These are phyloP conservation scores for Xylariaceae sp. DNA, from an alignment of 2,329 filamentous ascomycete genomes.

Conservation along the genomic window DNA sequence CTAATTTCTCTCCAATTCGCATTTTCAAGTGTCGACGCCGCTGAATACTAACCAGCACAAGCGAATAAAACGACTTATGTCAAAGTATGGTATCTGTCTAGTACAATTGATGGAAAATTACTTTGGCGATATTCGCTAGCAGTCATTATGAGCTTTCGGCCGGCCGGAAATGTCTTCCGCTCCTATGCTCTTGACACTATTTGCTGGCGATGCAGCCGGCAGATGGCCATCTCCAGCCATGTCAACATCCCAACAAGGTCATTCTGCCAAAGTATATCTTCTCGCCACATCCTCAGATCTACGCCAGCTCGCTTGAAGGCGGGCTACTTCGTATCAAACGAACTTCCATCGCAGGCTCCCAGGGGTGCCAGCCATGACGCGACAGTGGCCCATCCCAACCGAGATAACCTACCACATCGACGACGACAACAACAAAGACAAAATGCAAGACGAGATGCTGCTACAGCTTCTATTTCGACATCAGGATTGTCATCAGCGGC, in stretches of 20 bases:
- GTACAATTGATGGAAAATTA: slow-evolving; percentile 13
- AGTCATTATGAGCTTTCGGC: slow-evolving; percentile 43
- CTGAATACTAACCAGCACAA: neutral
- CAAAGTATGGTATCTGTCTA: slow-evolving; percentile 14
- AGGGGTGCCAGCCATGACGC: slow-evolving; percentile 8
- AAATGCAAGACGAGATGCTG: slow-evolving; percentile 1
- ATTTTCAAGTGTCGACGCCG: neutral
- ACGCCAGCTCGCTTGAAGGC: slow-evolving; percentile 33
- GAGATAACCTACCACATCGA: slow-evolving; percentile 13
- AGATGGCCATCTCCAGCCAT: slow-evolving; percentile 12
- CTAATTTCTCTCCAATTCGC: slow-evolving; percentile 14
- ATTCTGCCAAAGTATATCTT: slow-evolving; percentile 28
- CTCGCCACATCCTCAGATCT: slow-evolving; percentile 21
- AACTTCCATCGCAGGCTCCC: slow-evolving; percentile 20
- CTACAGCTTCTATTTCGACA: neutral
- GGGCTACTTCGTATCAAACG: slow-evolving; percentile 41
- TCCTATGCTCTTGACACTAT: slow-evolving; percentile 35
- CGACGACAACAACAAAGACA: slow-evolving; percentile 11
- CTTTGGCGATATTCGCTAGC: slow-evolving; percentile 36
- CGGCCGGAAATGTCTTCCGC: slow-evolving; percentile 38
- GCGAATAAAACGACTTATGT: neutral
- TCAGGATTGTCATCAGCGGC: neutral
- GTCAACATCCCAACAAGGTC: slow-evolving; percentile 21
- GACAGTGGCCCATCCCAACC: slow-evolving; percentile 4
- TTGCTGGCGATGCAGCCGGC: slow-evolving; percentile 40